Percentiles rank a stretch among this genome's conserved stretches.
phyloP scores from a whole-genome alignment of 2,329 filamentous ascomycete genomes.

The Aspergillus flavus region DNA sequence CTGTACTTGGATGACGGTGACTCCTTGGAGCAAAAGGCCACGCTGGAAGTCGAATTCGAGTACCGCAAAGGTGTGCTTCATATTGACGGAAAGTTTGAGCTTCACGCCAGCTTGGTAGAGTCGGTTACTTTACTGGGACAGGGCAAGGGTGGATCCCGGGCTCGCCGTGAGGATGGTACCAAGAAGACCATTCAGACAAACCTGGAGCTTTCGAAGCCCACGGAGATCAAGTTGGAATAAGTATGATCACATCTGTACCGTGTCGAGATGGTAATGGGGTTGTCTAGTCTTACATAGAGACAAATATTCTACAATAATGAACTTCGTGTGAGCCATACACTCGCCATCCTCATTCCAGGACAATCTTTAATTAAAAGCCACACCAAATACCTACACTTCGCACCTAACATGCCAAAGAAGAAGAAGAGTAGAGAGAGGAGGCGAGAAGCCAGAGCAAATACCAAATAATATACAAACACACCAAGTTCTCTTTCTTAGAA shows the following conservation, averaged over 20 bases:
- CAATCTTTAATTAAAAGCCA: too few species aligned
- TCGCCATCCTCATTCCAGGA: too few species aligned
- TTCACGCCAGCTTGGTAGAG: slow-evolving; percentile 34
- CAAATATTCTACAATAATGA: not conserved
- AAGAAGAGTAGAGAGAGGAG: too few species aligned
- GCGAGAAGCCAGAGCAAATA: not conserved
- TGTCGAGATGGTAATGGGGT: not conserved
- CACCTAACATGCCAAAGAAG: too few species aligned
- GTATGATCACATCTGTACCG: not conserved
- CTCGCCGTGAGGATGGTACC: slow-evolving; percentile 19
- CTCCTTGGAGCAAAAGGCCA: slow-evolving; percentile 59
- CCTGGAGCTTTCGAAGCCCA: slow-evolving; percentile 17
- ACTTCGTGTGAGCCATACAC: not conserved
- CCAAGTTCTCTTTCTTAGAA: too few species aligned
- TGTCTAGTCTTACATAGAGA: not conserved
- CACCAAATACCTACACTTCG: too few species aligned
- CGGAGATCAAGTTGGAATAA: slow-evolving; percentile 19
- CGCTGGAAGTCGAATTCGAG: slow-evolving; percentile 62
- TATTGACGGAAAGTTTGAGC: slow-evolving; percentile 34
- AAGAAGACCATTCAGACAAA: slow-evolving; percentile 28
- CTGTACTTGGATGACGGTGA: slow-evolving; percentile 81
- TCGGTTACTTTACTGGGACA: slow-evolving; percentile 37
- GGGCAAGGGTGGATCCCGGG: slow-evolving; percentile 12
- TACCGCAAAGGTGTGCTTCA: slow-evolving; percentile 54
- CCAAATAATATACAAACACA: not conserved